Evolutionary conservation across 2,329 filamentous ascomycete genomes (phyloP).

Genomic region (Acarospora socialis): DNA sequence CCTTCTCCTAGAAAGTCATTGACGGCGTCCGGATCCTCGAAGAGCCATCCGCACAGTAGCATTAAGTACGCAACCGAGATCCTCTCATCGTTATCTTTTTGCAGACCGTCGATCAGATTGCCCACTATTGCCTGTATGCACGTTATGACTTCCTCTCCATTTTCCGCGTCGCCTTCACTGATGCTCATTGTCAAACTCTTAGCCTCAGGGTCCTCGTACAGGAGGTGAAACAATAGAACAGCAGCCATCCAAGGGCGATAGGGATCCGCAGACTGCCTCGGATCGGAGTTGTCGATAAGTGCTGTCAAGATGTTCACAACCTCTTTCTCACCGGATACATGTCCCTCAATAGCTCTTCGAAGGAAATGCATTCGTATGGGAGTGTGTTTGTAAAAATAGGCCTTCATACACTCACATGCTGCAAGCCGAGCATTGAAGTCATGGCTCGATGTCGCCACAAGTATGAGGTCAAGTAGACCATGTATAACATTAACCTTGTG

Average conservation of each 20-base stretch:
- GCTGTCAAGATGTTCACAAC: conserved; percentile 80
- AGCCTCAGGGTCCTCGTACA: conserved; percentile 65
- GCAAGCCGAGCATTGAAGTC: conserved; percentile 71
- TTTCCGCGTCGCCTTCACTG: conserved; percentile 75
- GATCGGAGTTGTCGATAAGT: conserved; percentile 52
- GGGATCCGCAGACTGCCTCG: conserved; percentile 54
- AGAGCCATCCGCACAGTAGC: conserved; percentile 78
- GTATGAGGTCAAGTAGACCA: conserved; percentile 67
- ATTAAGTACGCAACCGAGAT: conserved; percentile 77
- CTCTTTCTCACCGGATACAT: conserved; percentile 61
- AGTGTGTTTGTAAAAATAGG: conserved; percentile 73
- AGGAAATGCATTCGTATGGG: conserved; percentile 78
- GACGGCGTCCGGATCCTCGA: conserved; percentile 79
- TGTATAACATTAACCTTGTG: conserved; percentile 79
- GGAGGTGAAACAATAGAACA: conserved; percentile 69
- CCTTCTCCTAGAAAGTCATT: conserved; percentile 88
- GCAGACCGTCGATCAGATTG: conserved; percentile 68
- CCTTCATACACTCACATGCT: conserved; percentile 80
- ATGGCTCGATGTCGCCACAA: conserved; percentile 53
- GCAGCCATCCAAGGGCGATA: conserved; percentile 85
- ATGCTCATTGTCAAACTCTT: conserved; percentile 70
- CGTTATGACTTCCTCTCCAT: conserved; percentile 87
- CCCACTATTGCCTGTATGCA: conserved; percentile 79
- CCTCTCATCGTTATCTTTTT: conserved; percentile 62
- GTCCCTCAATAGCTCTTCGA: conserved; percentile 74